Evolutionary conservation across 2,329 filamentous ascomycete genomes (phyloP).

Genomic region (Paraconiothyrium sp.): DNA sequence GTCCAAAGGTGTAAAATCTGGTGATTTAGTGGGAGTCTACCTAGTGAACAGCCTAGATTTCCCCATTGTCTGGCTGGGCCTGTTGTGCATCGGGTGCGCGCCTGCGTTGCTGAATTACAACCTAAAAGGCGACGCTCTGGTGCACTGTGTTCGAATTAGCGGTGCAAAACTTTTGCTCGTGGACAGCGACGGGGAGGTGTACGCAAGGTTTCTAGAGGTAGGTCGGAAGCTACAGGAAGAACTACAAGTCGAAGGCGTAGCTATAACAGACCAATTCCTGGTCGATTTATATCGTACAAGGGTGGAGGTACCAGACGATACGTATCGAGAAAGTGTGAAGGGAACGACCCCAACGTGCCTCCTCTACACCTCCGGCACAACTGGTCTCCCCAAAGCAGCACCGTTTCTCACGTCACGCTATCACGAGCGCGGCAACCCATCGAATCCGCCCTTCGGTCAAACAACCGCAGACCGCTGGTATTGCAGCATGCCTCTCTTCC

Average conservation of each 20-base stretch:
- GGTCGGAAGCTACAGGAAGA: constrained; percentile 16
- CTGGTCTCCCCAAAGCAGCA: constrained; percentile 71
- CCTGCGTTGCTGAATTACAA: constrained; percentile 77
- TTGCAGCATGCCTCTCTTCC: constrained; percentile 79
- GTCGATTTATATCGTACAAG: constrained; percentile 29
- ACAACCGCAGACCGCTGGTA: constrained; percentile 70
- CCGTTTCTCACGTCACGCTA: constrained; percentile 40
- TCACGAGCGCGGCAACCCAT: constrained; percentile 46
- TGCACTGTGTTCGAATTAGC: constrained; percentile 71
- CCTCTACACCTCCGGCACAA: constrained; percentile 79
- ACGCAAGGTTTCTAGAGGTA: constrained; percentile 23
- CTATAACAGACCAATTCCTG: constrained; percentile 30
- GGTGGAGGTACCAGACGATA: constrained; percentile 59
- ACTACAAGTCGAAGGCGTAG: constrained; percentile 31
- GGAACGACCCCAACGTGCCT: constrained; percentile 66
- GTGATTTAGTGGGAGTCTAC: constrained; percentile 72
- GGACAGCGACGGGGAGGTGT: constrained; percentile 58
- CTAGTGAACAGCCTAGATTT: constrained; percentile 74
- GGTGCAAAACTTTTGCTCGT: constrained; percentile 65
- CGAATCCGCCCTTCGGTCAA: constrained; percentile 46
- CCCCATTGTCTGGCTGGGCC: constrained; percentile 70
- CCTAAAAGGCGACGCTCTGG: constrained; percentile 67
- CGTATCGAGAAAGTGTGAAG: constrained; percentile 62
- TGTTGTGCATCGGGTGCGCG: constrained; percentile 72
- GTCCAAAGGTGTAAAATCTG: constrained; percentile 65